These are phyloP conservation scores for Emergomyces orientalis DNA, from an alignment of 2,329 filamentous ascomycete species.

Conservation along the genomic window DNA sequence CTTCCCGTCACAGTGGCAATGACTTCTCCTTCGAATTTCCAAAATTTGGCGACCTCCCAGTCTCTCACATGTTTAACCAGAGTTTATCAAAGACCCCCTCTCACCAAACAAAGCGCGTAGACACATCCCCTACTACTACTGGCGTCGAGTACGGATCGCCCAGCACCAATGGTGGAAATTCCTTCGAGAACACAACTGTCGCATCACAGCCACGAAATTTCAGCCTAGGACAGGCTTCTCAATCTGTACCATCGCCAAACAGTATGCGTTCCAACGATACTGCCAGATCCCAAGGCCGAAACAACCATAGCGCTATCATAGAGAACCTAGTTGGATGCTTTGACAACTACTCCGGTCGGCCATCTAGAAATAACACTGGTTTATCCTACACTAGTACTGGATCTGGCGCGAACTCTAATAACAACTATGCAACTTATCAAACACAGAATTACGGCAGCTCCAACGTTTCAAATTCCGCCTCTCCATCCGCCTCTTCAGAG, in stretches of 20 bases:
- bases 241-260: neutral
- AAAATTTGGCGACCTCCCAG: conserved; percentile 70
- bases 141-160: neutral
- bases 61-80: conserved; percentile 44
- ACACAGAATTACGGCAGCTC: conserved; percentile 22
- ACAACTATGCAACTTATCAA: conserved; percentile 17
- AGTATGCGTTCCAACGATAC: neutral
- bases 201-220: neutral
- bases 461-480: conserved; percentile 36
- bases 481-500: conserved; percentile 41
- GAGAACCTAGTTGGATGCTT: neutral
- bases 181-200: neutral
- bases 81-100: conserved; percentile 16
- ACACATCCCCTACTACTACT: neutral
- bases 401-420: conserved; percentile 15
- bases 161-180: neutral
- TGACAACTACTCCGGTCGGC: neutral
- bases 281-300: neutral
- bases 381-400: conserved; percentile 6
- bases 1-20: conserved; percentile 51
- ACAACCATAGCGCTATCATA: neutral
- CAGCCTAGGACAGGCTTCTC: neutral
- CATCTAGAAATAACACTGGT: conserved; percentile 5
- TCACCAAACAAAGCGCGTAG: neutral
- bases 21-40: conserved; percentile 96